Evolutionary conservation across 202 grass and related monocot species (phyloP).

Genomic region (Cymbopogon flexuosus): DNA sequence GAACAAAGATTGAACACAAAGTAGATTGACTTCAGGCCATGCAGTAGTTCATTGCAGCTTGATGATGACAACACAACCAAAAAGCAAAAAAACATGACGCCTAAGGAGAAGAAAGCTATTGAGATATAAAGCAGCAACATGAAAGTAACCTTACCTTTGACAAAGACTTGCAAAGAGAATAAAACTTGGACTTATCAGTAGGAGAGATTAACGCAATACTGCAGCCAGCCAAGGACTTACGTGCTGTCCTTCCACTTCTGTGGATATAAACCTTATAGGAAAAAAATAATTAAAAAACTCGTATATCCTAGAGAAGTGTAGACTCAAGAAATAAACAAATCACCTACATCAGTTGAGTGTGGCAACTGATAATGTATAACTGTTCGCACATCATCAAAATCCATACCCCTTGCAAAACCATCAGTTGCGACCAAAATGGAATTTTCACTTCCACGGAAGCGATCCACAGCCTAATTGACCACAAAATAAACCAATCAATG

Average conservation of each 20-base stretch:
- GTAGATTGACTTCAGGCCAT: not conserved
- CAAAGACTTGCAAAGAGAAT: constrained; percentile 82
- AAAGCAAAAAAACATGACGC: not conserved
- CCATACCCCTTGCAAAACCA: constrained; percentile 89
- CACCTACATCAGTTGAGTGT: constrained; percentile 82
- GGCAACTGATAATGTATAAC: constrained; percentile 96
- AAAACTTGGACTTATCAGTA: constrained; percentile 84
- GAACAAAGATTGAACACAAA: not conserved
- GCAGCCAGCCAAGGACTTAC: constrained; percentile 75
- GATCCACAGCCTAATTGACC: constrained; percentile 67
- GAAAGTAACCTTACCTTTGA: constrained; percentile 63
- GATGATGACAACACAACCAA: not conserved
- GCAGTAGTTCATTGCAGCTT: not conserved
- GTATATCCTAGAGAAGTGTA: not conserved
- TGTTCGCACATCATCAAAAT: constrained; percentile 89
- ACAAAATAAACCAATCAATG: not conserved
- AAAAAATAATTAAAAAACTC: constrained; percentile 11
- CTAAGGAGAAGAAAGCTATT: not conserved
- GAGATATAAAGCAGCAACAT: not conserved
- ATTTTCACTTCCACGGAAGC: constrained; percentile 80
- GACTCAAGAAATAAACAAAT: constrained; percentile 22
- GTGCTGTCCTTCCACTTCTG: constrained; percentile 95
- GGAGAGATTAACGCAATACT: constrained; percentile 84
- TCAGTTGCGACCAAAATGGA: constrained; percentile 81
- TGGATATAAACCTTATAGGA: constrained; percentile 86